Conservation (phyloP, 352 stramenopile genomes). For the Pythium periplocum region DNA sequence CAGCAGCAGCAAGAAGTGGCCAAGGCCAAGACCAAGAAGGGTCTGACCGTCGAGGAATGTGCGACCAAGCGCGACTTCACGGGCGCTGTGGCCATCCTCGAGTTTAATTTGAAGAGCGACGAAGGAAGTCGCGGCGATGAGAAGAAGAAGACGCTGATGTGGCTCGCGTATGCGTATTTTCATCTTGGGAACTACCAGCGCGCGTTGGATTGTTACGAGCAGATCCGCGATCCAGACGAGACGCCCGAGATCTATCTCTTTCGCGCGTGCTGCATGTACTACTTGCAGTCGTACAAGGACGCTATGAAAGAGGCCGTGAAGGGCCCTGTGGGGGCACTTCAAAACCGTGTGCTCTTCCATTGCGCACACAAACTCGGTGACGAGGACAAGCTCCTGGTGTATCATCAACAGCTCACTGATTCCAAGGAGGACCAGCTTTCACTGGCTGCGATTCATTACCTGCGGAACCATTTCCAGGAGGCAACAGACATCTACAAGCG, state of each 20-base stretch:
- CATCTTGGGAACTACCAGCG: slow-evolving; percentile 93
- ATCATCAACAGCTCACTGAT: slow-evolving; percentile 92
- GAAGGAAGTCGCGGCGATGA: slow-evolving; percentile 45
- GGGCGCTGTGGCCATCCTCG: slow-evolving; percentile 90
- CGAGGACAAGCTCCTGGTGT: slow-evolving; percentile 93
- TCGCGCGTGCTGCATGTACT: slow-evolving; percentile 91
- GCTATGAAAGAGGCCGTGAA: slow-evolving; percentile 72
- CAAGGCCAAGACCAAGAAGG: slow-evolving; percentile 74
- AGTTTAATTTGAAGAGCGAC: slow-evolving; percentile 92
- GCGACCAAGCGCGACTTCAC: slow-evolving; percentile 90
- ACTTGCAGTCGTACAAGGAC: slow-evolving; percentile 90
- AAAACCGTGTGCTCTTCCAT: slow-evolving; percentile 94
- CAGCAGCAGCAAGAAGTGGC: slow-evolving; percentile 51
- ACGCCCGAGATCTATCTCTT: slow-evolving; percentile 82
- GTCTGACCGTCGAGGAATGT: slow-evolving; percentile 69
- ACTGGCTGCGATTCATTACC: slow-evolving; percentile 95
- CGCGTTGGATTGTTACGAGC: slow-evolving; percentile 88
- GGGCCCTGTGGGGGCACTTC: slow-evolving; percentile 62
- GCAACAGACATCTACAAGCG: slow-evolving; percentile 96
- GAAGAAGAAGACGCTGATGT: slow-evolving; percentile 82
- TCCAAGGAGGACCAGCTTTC: slow-evolving; percentile 93
- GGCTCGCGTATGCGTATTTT: slow-evolving; percentile 94
- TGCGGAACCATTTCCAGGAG: slow-evolving; percentile 93
- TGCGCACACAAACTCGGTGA: slow-evolving; percentile 91
- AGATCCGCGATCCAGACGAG: slow-evolving; percentile 63